Percentiles rank a stretch among this genome's conserved stretches.
Conservation (phyloP, 2,329 filamentous ascomycete species). For the Fusarium sulawesiense region DNA sequence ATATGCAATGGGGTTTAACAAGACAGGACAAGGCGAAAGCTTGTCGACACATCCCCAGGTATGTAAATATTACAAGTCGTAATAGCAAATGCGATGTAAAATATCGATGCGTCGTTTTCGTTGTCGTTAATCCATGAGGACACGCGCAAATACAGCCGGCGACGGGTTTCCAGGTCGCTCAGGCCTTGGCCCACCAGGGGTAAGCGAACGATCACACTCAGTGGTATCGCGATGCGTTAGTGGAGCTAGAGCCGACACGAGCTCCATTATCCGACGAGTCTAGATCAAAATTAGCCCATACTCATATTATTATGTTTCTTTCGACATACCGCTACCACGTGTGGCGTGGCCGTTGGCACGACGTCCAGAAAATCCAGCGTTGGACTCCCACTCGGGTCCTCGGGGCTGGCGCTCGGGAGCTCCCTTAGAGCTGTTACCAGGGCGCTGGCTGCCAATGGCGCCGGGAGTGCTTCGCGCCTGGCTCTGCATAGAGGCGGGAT, state of each 20-base stretch:
- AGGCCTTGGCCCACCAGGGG: slow-evolving; percentile 15
- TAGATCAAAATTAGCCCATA: slow-evolving; percentile 39
- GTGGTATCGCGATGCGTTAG: slow-evolving; percentile 53
- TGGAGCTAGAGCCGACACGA: slow-evolving; percentile 52
- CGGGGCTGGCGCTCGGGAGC: slow-evolving; percentile 72
- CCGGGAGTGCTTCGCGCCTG: slow-evolving; percentile 64
- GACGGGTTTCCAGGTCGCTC: slow-evolving; percentile 16
- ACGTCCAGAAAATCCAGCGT: slow-evolving; percentile 64
- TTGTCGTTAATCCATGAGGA: slow-evolving; percentile 42
- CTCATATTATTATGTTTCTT: neutral
- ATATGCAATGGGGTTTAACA: slow-evolving; percentile 45
- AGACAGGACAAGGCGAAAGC: slow-evolving; percentile 32
- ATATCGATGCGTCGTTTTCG: slow-evolving; percentile 45
- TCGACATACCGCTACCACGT: slow-evolving; percentile 68
- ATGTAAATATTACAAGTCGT: slow-evolving; percentile 54
- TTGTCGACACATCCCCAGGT: slow-evolving; percentile 34
- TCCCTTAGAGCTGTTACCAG: slow-evolving; percentile 55
- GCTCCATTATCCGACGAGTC: slow-evolving; percentile 59
- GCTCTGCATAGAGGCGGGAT: slow-evolving; percentile 55
- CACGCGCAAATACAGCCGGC: slow-evolving; percentile 25
- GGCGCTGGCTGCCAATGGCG: slow-evolving; percentile 74
- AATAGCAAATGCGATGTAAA: slow-evolving; percentile 50
- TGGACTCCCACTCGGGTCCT: slow-evolving; percentile 70
- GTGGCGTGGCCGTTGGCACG: slow-evolving; percentile 71
- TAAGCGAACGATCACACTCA: slow-evolving; percentile 37